Evolutionary conservation across 345 rosid species (phyloP), one percentile per base, ranked within the genome.

Genomic region (Streptanthus diversifolius): DNA sequence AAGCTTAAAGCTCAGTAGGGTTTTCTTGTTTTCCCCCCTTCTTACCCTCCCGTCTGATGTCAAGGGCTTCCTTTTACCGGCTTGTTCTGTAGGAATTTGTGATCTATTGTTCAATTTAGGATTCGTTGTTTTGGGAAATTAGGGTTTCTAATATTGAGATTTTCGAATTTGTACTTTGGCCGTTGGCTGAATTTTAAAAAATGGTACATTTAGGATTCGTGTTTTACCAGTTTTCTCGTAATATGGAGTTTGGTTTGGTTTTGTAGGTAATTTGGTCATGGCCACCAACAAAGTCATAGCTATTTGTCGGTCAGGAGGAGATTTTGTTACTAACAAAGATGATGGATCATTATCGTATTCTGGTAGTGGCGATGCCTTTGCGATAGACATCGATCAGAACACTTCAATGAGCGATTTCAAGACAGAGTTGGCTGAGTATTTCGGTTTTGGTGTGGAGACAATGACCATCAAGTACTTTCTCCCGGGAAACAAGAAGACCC

Each of bases 271-370:
- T 30, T 49, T 74, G 87, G 83, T 68, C 64, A 89, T 90, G 98
- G 86, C 90, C 68, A 68, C 83, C 43, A 88, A 85, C 80, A 93
- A 88, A 81, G 72, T 93, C 49, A 90, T 93, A 80, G 98, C 96
- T 22, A 93, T 93, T 73, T 93, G 97, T 77, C 97, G 91, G 66
- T 89, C 98, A 0, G 96, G 97, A 32, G 98, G 97, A 15, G 93
- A 87, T 70, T 93, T 93, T 78, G 84, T 87, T 48, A 68, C 87
- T 3, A 66, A 77, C 37, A 79, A 77, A 77, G 96, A 90, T 44
- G 96, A 90, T 39, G 97, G 97, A 11, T 77, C 87, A 0, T 75
- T 93, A 71, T 81, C 89, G 0, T 90, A 87, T 63, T 80, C 63
- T 37, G 97, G 97, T 49, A 49, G 55, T 7, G 98, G 97, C 5